Evolutionary conservation across 2,329 filamentous ascomycete species (phyloP), one percentile per base, ranked within the genome.

Genomic region (Tolypocladium pustulatum): DNA sequence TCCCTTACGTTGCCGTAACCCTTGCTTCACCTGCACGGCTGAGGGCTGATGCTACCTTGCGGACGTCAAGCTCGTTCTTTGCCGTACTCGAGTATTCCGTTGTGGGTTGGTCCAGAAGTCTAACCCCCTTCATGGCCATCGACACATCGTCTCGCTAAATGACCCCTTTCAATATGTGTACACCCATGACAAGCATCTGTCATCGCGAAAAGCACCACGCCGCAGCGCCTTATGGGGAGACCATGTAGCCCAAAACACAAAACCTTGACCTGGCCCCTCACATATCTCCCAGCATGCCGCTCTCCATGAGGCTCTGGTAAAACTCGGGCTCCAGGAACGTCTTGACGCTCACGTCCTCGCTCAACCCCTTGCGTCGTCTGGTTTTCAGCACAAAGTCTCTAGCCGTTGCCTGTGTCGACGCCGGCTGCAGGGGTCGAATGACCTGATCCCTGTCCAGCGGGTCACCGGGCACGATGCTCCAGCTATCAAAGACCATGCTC

Each of bases 351-450:
- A 97, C 91, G 72, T 97, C 94, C 78, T 97, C 94, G 62, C 90
- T 93, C 62, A 99, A 74, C 1, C 94, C 94, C 81, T 99, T 99
- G 65, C 94, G 84, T 68, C 91, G 80, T 65, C 94, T 83, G 12
- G 94, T 99, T 83, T 99, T 99, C 62, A 97, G 82, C 57, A 97
- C 92, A 73, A 99, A 97, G 73, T 99, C 94, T 61, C 94, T 82
- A 1, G 94, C 94, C 55, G 92, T 95, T 27, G 90, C 91, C 77
- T 95, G 91, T 56, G 90, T 89, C 57, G 83, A 83, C 1, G 94
- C 94, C 62, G 92, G 91, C 73, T 97, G 92, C 63, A 99, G 78
- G 6, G 92, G 90, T 55, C 89, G 81, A 58, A 94, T 78, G 64
- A 91, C 85, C 62, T 95, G 86, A 61, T 91, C 89, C 68, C 87